Evolutionary conservation across 2,329 filamentous ascomycete genomes (phyloP).

Genomic region (Xylariaceae sp.): DNA sequence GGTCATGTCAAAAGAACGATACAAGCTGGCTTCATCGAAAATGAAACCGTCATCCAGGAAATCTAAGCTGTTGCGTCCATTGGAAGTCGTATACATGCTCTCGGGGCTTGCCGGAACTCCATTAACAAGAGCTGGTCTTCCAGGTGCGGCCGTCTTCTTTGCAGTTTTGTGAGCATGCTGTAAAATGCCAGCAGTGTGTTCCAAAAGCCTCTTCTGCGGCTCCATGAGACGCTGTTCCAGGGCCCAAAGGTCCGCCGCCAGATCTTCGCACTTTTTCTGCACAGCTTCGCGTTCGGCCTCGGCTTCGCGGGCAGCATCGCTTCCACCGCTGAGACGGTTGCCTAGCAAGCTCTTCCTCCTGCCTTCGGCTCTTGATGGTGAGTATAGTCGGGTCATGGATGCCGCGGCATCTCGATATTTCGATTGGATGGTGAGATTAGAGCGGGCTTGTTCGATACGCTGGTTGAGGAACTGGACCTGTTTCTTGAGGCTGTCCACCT

Average conservation of each 20-base stretch:
- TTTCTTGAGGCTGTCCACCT: conserved; percentile 88
- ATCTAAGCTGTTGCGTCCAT: conserved; percentile 57
- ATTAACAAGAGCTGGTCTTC: conserved; percentile 41
- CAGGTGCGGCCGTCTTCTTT: conserved; percentile 50
- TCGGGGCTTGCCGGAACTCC: conserved; percentile 72
- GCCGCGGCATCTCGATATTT: conserved; percentile 93
- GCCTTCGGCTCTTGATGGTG: conserved; percentile 49
- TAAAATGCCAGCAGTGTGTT: conserved; percentile 89
- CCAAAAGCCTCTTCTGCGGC: conserved; percentile 70
- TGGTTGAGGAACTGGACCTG: conserved; percentile 68
- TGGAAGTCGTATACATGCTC: conserved; percentile 67
- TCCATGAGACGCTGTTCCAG: conserved; percentile 74
- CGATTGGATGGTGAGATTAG: conserved; percentile 82
- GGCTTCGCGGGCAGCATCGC: conserved; percentile 54
- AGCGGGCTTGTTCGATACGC: conserved; percentile 75
- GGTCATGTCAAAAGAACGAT: conserved; percentile 63
- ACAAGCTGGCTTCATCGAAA: conserved; percentile 75
- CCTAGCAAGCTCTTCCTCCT: conserved; percentile 44
- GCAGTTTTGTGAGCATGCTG: conserved; percentile 81
- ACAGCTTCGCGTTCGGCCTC: conserved; percentile 72
- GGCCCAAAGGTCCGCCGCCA: conserved; percentile 74
- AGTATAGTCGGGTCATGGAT: conserved; percentile 78
- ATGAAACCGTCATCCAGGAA: conserved; percentile 53
- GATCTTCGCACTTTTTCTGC: conserved; percentile 78
- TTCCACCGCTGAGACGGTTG: conserved; percentile 46